A percentile compares a stretch with the other conserved stretches of the same genome.
Conservation (phyloP, 345 rosid species). For the Mallotus nudiflorus region DNA sequence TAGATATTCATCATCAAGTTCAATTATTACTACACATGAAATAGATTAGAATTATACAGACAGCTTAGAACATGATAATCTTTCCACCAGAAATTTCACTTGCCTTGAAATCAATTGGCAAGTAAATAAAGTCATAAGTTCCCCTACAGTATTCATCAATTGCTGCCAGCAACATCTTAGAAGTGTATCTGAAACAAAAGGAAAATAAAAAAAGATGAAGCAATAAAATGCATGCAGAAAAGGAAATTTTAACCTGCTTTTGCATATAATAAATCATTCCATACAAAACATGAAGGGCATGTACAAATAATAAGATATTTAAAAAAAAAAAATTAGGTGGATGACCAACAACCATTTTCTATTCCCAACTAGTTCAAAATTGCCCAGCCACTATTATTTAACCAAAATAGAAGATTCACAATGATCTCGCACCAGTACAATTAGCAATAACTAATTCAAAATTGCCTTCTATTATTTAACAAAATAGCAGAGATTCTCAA, state of each 20-base stretch:
- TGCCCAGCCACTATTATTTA: too few relatives aligned
- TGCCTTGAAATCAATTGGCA: conserved; percentile 78
- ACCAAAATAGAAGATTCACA: background rate
- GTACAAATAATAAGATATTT: background rate
- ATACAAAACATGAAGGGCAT: background rate
- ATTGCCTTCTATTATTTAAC: too few relatives aligned
- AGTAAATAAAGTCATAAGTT: conserved; percentile 63
- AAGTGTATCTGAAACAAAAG: conserved; percentile 52
- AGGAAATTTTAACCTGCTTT: too few relatives aligned
- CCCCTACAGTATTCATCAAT: conserved; percentile 68
- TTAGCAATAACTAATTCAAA: too few relatives aligned
- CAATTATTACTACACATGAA: background rate
- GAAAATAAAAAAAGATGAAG: background rate
- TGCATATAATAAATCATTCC: background rate
- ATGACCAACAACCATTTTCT: too few relatives aligned
- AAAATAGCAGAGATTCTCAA: too few relatives aligned
- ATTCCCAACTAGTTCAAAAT: too few relatives aligned
- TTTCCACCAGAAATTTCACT: conserved; percentile 14
- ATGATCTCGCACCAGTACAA: background rate
- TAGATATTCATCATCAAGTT: background rate
- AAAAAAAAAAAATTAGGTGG: too few relatives aligned
- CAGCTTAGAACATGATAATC: background rate
- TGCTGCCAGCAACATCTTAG: conserved; percentile 76
- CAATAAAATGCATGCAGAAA: background rate
- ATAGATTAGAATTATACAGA: background rate